Evolutionary conservation across 1,284 basidiomycete genomes (phyloP), one percentile per base, ranked within the genome.

Genomic region (Tranzscheliella williamsii): DNA sequence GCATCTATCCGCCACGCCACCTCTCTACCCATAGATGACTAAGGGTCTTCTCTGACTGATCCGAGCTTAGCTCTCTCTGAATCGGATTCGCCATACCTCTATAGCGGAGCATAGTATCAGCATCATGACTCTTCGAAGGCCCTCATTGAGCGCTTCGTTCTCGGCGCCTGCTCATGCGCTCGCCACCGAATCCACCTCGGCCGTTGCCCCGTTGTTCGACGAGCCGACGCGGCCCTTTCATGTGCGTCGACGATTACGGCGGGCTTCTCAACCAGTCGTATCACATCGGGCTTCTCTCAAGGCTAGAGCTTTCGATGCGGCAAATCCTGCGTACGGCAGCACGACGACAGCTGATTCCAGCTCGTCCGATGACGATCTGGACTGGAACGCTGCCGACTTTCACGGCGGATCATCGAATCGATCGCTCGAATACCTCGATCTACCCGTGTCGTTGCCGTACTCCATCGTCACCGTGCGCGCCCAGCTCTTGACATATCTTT

Each of bases 391-490:
- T 5, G 8, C 38, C 4, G 16, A 48, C 12, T 42, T 48, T 8
- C 30, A 40, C 29, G 27, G 27, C 23, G 32, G 40, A 2, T 42
- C 31, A 24, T 26, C 40, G 17, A 41, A 53, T 34, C 44, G 45
- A 40, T 65, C 63, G 37, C 63, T 61, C 42, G 55, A 60, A 11
- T 62, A 69, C 24, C 66, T 71, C 35, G 68, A 71, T 37, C 51
- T 71, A 13, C 56, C 68, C 1, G 47, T 40, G 2, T 66, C 67
- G 12, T 35, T 71, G 26, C 68, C 68, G 1, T 71, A 66, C 38
- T 54, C 66, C 27, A 57, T 71, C 17, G 57, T 55, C 8, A 55
- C 68, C 27, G 29, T 69, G n/a, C 52, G 66, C 22, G 38, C 53
- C 3, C 67, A 69, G 27, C 35, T 71, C 24, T 44, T 69, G 5